These are phyloP conservation scores for Sporisorium exsertum DNA, from an alignment of 1,284 basidiomycete species.

Conservation along the genomic window DNA sequence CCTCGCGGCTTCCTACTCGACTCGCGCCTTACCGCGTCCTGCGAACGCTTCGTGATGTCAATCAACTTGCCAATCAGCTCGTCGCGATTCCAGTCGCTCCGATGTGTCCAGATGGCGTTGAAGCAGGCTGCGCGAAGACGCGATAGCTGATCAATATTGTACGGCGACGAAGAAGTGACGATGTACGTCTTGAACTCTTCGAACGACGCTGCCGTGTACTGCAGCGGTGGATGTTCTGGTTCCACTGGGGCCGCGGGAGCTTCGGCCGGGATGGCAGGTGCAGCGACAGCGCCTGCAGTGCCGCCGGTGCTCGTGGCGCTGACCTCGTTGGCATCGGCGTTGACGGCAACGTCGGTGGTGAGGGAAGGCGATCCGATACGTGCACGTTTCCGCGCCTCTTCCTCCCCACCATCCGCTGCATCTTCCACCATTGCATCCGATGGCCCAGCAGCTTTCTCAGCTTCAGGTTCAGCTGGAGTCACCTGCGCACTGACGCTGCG, in stretches of 20 bases:
- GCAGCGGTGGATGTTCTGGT: slow-evolving; percentile 38
- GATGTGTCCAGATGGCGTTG: slow-evolving; percentile 81
- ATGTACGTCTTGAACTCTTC: slow-evolving; percentile 30
- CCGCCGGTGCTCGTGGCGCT: neutral
- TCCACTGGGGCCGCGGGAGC: neutral
- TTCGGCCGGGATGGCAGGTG: neutral
- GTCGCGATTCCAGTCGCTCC: slow-evolving; percentile 85
- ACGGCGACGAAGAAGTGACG: slow-evolving; percentile 32
- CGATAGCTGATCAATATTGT: slow-evolving; percentile 84
- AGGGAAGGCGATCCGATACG: slow-evolving; percentile 24
- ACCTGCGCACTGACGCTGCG: slow-evolving; percentile 38
- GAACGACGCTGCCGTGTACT: slow-evolving; percentile 22
- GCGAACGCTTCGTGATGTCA: slow-evolving; percentile 28
- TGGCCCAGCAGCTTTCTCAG: neutral
- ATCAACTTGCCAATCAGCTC: slow-evolving; percentile 72
- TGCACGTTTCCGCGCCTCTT: slow-evolving; percentile 39
- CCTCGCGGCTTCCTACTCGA: neutral
- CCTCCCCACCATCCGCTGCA: neutral
- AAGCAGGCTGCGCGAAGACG: slow-evolving; percentile 88
- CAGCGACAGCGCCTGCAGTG: neutral
- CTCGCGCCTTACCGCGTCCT: slow-evolving; percentile 27
- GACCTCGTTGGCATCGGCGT: neutral
- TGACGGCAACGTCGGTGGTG: neutral
- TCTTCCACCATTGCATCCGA: slow-evolving; percentile 4
- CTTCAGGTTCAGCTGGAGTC: neutral